These are phyloP conservation scores for Penicillium sp. DNA, from an alignment of 2,329 filamentous ascomycete species.

Conservation along the genomic window DNA sequence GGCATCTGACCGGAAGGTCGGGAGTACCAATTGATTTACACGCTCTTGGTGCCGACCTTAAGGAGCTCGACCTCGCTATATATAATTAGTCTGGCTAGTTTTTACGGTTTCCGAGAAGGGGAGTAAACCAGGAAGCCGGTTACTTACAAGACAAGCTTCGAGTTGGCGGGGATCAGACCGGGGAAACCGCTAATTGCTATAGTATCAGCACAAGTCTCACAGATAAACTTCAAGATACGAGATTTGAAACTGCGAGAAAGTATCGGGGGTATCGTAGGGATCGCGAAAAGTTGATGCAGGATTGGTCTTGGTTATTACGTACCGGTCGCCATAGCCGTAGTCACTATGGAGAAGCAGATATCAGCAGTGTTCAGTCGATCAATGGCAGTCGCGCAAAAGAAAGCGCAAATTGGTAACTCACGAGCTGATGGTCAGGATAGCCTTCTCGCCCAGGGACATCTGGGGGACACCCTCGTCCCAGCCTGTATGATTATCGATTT, in stretches of 20 bases:
- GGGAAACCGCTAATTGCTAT: conserved; percentile 65
- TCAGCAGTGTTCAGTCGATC: conserved; percentile 8
- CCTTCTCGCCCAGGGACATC: conserved; percentile 91
- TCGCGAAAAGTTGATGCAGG: neutral
- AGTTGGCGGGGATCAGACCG: conserved; percentile 69
- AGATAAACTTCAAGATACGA: too few species aligned
- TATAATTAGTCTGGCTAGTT: conserved; percentile 12
- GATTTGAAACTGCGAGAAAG: neutral
- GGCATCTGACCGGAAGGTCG: neutral
- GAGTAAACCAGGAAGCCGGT: neutral
- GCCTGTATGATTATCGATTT: conserved; percentile 40
- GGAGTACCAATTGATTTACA: conserved; percentile 25
- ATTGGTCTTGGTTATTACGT: conserved; percentile 22
- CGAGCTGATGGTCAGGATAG: conserved; percentile 77
- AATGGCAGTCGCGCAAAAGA: neutral
- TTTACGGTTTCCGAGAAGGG: neutral
- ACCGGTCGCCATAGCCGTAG: conserved; percentile 44
- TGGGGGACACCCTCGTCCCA: conserved; percentile 81
- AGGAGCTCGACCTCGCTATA: conserved; percentile 68
- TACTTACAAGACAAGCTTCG: conserved; percentile 81
- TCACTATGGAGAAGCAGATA: conserved; percentile 26
- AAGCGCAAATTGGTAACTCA: conserved; percentile 44
- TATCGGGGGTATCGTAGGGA: neutral
- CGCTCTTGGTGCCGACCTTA: conserved; percentile 56
- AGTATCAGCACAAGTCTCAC: neutral